Evolutionary conservation across 345 rosid species (phyloP).

Genomic region (Clarkia xantiana): DNA sequence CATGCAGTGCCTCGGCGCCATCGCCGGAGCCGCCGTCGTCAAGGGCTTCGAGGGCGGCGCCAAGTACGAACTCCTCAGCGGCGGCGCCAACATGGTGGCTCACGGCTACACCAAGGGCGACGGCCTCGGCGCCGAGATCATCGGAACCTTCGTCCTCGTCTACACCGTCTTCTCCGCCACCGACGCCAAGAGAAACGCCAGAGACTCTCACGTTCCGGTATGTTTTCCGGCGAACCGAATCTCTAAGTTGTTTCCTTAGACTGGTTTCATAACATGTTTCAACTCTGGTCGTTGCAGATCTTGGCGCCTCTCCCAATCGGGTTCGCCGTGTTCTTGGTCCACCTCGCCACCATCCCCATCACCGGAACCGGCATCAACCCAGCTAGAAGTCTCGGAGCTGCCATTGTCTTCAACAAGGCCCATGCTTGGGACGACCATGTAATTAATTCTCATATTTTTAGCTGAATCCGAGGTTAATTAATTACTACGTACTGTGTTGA

Average conservation of each 20-base stretch:
- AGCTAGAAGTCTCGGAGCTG: constrained; percentile 41
- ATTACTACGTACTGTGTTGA: too few species aligned
- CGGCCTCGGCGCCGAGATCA: constrained; percentile 10
- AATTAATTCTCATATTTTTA: constrained; percentile 1
- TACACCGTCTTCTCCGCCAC: constrained; percentile 13
- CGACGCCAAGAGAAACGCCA: constrained; percentile 15
- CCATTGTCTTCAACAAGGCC: constrained; percentile 28
- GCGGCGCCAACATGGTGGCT: constrained; percentile 13
- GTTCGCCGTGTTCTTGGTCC: constrained; percentile 42
- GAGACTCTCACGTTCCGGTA: constrained; percentile 19
- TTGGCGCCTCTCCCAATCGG: constrained; percentile 38
- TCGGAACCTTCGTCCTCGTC: constrained; percentile 9
- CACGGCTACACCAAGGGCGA: constrained; percentile 11
- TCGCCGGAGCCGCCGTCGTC: constrained; percentile 13
- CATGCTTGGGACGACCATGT: constrained; percentile 42
- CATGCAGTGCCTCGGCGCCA: constrained; percentile 14
- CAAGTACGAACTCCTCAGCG: constrained; percentile 8
- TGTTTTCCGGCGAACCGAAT: neutral
- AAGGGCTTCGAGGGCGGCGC: constrained; percentile 8
- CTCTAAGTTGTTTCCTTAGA: too few species aligned
- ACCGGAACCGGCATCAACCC: constrained; percentile 43
- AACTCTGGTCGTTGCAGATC: constrained; percentile 8
- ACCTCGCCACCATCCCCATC: constrained; percentile 37
- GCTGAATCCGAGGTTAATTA: too few species aligned
- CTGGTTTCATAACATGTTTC: too few species aligned